Evolutionary conservation across 1,284 basidiomycete species (phyloP), one percentile per base, ranked within the genome.

Genomic region (Naganishia liquefaciens): DNA sequence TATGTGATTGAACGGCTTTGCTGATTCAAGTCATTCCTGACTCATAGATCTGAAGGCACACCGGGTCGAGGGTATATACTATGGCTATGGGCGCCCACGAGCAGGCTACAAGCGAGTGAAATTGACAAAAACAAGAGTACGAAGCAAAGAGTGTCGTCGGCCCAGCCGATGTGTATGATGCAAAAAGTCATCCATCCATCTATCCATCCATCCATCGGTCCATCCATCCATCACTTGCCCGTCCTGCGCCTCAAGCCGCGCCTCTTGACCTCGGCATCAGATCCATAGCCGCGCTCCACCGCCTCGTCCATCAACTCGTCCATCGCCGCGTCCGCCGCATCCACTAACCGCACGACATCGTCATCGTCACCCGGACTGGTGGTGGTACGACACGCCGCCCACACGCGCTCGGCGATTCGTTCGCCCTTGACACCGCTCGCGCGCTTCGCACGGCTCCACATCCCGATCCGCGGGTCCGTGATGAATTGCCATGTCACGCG

Each of bases 401-500:
- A 79, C n/a, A 74, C 70, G 19, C 62, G 55, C 63, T 74, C 72
- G 54, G 74, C 72, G 23, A 79, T 68, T 57, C 70, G 69, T 54
- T 74, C 74, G 25, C 77, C 77, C 44, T 69, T 68, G 15, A 71
- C 68, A 40, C 66, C 66, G 7, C 27, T 40, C 6, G 54, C 68
- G 28, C 83, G 74, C 72, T 83, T 84, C 5, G 79, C 81, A 19
- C 83, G 74, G n/a, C 76, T 77, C 73, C 78, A 83, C 74, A 84
- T 80, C 9, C 92, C 92, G 40, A 93, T 90, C 67, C 88, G 87
- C 17, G 83, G 83, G 73, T 94, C 93, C 43, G 93, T 86, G 68
- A 99, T 96, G 76, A 99, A 99, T 77, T 92, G 89, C 68, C 91
- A 83, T 4, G 90, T 93, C 46, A 99, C 89, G 86, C 93, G 90